Evolutionary conservation across 306 rosid genomes (phyloP).

Genomic region (Medicago truncatula): DNA sequence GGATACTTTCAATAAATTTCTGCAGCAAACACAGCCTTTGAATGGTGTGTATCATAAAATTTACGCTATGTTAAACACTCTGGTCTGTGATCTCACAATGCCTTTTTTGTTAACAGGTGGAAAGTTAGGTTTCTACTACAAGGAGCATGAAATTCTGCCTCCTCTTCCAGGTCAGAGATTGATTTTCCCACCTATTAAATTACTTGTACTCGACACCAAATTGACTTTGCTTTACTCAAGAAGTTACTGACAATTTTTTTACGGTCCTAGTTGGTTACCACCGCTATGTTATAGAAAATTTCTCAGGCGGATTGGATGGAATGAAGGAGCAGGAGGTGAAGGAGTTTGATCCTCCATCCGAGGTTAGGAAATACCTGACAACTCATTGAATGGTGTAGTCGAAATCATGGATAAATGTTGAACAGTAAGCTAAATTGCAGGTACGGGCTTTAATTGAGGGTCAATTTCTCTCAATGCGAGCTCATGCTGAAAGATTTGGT

Average conservation of each 20-base stretch:
- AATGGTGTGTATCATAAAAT: conserved; percentile 59
- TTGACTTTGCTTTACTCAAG: conserved; percentile 2
- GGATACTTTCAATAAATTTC: conserved; percentile 72
- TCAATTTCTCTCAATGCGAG: conserved; percentile 89
- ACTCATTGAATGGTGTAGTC: conserved; percentile 18
- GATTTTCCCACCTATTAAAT: conserved; percentile 8
- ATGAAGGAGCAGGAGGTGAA: conserved; percentile 61
- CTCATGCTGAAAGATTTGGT: conserved; percentile 96
- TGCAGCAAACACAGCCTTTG: conserved; percentile 75
- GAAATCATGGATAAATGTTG: conserved; percentile 23
- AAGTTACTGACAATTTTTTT: conserved; percentile 26
- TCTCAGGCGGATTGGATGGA: conserved; percentile 59
- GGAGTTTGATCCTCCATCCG: conserved; percentile 86
- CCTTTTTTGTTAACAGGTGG: conserved; percentile 63
- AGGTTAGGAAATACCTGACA: conserved; percentile 62
- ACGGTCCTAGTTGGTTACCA: conserved; percentile 77
- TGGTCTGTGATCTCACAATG: conserved; percentile 28
- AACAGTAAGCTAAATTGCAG: conserved; percentile 54
- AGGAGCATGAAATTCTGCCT: conserved; percentile 96
- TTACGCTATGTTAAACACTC: conserved; percentile 12
- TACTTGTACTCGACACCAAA: conserved; percentile 8
- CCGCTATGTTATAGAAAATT: conserved; percentile 72
- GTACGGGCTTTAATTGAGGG: conserved; percentile 88
- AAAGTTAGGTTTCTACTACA: conserved; percentile 91
- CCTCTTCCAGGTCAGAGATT: conserved; percentile 85